Evolutionary conservation across 768 basidiomycete species (phyloP).

Genomic region (Collybiopsis luxurians): DNA sequence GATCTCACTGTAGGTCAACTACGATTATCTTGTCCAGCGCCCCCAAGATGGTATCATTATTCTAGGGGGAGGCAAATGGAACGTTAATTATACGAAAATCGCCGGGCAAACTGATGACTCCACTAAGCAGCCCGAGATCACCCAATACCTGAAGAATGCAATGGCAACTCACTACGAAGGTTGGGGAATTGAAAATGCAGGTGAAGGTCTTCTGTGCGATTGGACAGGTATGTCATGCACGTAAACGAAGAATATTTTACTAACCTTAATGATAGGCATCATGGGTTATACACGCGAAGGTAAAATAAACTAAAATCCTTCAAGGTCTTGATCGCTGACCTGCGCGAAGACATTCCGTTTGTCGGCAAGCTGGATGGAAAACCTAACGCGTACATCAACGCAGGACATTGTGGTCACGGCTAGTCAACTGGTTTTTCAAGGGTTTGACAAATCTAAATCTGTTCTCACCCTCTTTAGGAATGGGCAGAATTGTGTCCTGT

Average conservation of each 20-base stretch:
- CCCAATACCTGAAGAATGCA: slow-evolving; percentile 18
- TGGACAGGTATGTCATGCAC: slow-evolving; percentile 17
- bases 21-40: slow-evolving; percentile 20
- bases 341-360: slow-evolving; percentile 13
- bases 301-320: too few relatives aligned
- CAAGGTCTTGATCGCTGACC: background rate
- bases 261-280: background rate
- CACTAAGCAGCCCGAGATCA: slow-evolving; percentile 17
- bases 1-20: slow-evolving; percentile 10
- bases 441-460: background rate
- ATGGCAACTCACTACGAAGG: slow-evolving; percentile 18
- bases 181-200: slow-evolving; percentile 11
- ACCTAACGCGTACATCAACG: slow-evolving; percentile 17
- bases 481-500: slow-evolving; percentile 3
- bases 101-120: slow-evolving; percentile 14
- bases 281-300: slow-evolving; percentile 6
- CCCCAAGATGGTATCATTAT: slow-evolving; percentile 19
- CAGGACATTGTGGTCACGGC: slow-evolving; percentile 21
- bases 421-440: slow-evolving; percentile 11
- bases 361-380: slow-evolving; percentile 16
- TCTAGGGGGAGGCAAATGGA: slow-evolving; percentile 16
- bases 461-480: too few relatives aligned
- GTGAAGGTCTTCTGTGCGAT: slow-evolving; percentile 14
- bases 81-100: background rate
- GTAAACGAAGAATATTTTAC: background rate